Percentiles rank a stretch among this genome's conserved stretches.
Evolutionary conservation across 139 green algal genomes (phyloP).

Genomic region (Chlamydomonas eustigma): DNA sequence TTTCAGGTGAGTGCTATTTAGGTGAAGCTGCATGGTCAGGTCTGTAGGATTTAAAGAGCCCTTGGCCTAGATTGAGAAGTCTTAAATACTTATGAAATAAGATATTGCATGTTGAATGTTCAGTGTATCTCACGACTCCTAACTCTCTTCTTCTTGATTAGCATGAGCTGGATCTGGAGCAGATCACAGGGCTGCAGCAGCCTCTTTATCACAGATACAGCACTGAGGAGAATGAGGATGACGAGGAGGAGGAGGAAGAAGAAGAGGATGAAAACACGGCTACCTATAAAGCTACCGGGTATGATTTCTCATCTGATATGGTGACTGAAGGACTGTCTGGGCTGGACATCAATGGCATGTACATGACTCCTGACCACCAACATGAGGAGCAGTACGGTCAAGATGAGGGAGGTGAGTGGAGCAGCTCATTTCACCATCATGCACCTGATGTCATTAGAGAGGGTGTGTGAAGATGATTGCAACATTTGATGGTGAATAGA

Average conservation of each 20-base stretch:
- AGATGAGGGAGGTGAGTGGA: neutral
- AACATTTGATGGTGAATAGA: too few relatives aligned
- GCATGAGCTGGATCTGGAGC: slow-evolving; percentile 56
- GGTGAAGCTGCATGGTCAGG: too few relatives aligned
- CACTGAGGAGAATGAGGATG: slow-evolving; percentile 41
- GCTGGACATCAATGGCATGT: slow-evolving; percentile 16
- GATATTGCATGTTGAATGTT: too few relatives aligned
- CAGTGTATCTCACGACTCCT: neutral
- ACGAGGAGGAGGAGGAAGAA: slow-evolving; percentile 14
- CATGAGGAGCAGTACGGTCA: neutral
- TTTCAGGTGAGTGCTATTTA: too few relatives aligned
- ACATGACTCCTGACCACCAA: neutral
- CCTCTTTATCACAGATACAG: slow-evolving; percentile 53
- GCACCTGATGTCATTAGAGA: too few relatives aligned
- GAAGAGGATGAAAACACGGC: slow-evolving; percentile 6
- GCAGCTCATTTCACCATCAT: neutral
- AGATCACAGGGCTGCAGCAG: slow-evolving; percentile 53
- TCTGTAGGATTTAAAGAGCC: too few relatives aligned
- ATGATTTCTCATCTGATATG: neutral
- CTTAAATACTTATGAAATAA: too few relatives aligned
- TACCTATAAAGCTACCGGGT: neutral
- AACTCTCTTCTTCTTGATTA: neutral
- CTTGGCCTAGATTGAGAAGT: too few relatives aligned
- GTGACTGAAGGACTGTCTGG: neutral
- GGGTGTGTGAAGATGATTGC: too few relatives aligned